A percentile compares a stretch with the other conserved stretches of the same genome.
phyloP scores from a whole-genome alignment of 345 rosid genomes.

The Eucalyptus urophylla region DNA sequence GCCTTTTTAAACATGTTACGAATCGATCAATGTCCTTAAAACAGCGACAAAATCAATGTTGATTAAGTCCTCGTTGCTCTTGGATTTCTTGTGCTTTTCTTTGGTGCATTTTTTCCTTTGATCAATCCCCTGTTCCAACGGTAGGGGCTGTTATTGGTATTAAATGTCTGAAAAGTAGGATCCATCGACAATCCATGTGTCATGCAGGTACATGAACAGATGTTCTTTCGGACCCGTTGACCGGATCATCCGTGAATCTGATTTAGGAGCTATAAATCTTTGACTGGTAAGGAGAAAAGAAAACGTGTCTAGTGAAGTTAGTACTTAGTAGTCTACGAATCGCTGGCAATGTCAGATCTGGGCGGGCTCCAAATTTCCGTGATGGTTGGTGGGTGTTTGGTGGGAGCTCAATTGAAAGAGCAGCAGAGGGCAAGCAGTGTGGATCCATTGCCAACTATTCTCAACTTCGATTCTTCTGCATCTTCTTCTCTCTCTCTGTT shows the following conservation, averaged over 20 bases:
- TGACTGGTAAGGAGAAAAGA: neutral
- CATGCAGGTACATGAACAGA: neutral
- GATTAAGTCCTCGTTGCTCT: neutral
- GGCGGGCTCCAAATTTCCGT: neutral
- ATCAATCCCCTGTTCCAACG: neutral
- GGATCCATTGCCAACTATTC: neutral
- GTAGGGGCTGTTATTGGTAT: neutral
- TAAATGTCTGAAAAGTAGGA: neutral
- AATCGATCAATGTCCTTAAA: neutral
- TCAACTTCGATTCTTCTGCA: neutral
- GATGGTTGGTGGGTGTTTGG: neutral
- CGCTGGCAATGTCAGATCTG: neutral
- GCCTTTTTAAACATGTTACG: neutral
- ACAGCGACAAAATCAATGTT: neutral
- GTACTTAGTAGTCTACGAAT: neutral
- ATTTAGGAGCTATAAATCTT: neutral
- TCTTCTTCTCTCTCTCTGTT: neutral
- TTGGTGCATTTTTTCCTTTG: neutral
- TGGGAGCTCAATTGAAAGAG: neutral
- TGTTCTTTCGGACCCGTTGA: neutral
- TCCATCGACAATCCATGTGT: neutral
- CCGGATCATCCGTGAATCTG: neutral
- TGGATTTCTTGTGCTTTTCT: neutral
- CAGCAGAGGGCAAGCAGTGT: neutral
- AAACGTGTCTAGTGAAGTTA: neutral